Evolutionary conservation across 139 green algal species (phyloP), one percentile per base, ranked within the genome.

Genomic region (Tetraselmis chui): DNA sequence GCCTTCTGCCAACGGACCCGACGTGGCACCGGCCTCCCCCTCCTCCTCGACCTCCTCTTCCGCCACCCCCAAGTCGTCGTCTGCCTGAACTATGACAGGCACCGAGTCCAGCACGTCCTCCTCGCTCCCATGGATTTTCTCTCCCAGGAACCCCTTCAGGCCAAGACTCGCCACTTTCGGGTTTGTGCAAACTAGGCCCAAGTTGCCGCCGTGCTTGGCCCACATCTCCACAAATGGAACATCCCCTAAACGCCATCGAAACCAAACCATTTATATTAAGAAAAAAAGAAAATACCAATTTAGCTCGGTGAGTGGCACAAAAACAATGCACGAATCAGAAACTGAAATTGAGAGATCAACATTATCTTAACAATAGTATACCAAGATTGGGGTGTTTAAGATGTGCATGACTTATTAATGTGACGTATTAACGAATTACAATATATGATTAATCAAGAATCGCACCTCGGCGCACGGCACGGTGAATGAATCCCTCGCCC

Each of bases 401-500:
- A n/a, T n/a, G n/a, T n/a, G n/a, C n/a, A n/a, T n/a, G n/a, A n/a
- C n/a, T n/a, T n/a, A n/a, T n/a, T n/a, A n/a, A n/a, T n/a, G n/a
- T n/a, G n/a, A n/a, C n/a, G n/a, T n/a, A n/a, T n/a, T n/a, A n/a
- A n/a, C n/a, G n/a, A n/a, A n/a, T n/a, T n/a, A n/a, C n/a, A n/a
- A n/a, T n/a, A n/a, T n/a, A n/a, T n/a, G n/a, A n/a, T n/a, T n/a
- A n/a, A n/a, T n/a, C n/a, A n/a, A n/a, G n/a, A n/a, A n/a, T n/a
- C 81, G 28, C 28, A 83, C 84, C 84, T 32, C 85, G 85, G 24
- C 84, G 81, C 31, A 88, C 84, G 2, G 84, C 84, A 24, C 84
- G 28, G 78, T 88, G 84, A 31, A 76, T 31, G 81, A 81, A 85
- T 18, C 29, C 31, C 75, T 88, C 84, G 0, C 81, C 84, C 2